phyloP scores from a whole-genome alignment of 176 grass and related monocot species.

The Zizania latifolia region DNA sequence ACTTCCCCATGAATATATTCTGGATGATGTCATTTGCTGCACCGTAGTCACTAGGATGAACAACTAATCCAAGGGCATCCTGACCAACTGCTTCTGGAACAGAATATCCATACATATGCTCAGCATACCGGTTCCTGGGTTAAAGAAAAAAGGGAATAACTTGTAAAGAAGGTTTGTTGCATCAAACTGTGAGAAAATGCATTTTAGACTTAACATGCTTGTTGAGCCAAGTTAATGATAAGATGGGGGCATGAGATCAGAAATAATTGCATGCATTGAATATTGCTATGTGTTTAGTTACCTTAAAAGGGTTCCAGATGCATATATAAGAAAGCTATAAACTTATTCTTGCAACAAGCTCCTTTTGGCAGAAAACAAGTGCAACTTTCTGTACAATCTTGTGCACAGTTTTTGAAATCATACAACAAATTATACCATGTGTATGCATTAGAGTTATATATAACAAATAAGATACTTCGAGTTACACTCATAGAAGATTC shows the following conservation, averaged over 20 bases:
- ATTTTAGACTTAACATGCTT: not conserved
- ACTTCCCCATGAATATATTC: constrained; percentile 62
- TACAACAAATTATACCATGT: not conserved
- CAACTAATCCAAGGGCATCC: constrained; percentile 50
- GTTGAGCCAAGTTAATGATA: not conserved
- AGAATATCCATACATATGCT: constrained; percentile 67
- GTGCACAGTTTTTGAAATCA: not conserved
- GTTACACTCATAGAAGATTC: not conserved
- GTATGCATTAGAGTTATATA: not conserved
- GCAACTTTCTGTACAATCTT: not conserved
- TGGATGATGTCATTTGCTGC: constrained; percentile 52
- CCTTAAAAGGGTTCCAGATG: not conserved
- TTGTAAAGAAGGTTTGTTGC: not conserved
- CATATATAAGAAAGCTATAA: not conserved
- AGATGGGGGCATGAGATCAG: not conserved
- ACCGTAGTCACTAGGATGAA: constrained; percentile 44
- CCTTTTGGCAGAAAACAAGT: not conserved
- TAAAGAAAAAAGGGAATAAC: not conserved
- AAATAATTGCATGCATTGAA: not conserved
- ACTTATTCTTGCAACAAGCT: not conserved
- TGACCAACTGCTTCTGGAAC: constrained; percentile 69
- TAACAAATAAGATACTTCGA: not conserved
- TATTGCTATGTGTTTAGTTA: not conserved
- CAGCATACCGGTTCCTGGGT: constrained; percentile 69
- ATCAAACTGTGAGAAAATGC: not conserved